Conservation (phyloP, 306 rosid genomes). For the Hylodesmum podocarpum region DNA sequence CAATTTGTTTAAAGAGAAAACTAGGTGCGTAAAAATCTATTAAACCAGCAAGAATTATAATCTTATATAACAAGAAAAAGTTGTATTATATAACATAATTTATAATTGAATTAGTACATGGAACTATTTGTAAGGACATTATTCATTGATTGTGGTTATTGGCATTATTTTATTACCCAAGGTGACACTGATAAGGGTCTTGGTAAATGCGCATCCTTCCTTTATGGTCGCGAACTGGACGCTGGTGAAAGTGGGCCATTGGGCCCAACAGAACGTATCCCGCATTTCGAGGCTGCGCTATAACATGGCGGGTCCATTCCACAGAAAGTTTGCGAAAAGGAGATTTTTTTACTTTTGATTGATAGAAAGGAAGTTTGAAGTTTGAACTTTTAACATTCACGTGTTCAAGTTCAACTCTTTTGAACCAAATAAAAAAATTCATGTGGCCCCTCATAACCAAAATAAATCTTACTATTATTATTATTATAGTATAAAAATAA, state of each 20-base stretch:
- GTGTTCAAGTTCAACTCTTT: too few species aligned
- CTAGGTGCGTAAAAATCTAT: too few species aligned
- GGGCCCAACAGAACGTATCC: background rate
- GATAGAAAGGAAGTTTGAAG: background rate
- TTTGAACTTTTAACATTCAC: too few species aligned
- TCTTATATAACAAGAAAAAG: too few species aligned
- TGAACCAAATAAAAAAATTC: background rate
- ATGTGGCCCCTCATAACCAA: too few species aligned
- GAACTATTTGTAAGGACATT: too few species aligned
- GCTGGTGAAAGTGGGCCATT: background rate
- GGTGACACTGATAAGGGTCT: background rate
- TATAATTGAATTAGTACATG: too few species aligned
- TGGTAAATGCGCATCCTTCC: background rate
- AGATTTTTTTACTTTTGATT: background rate
- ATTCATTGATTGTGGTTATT: background rate
- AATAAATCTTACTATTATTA: too few species aligned
- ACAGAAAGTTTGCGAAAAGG: background rate
- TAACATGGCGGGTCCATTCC: background rate
- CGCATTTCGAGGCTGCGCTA: background rate
- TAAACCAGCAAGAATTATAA: too few species aligned
- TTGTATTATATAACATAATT: too few species aligned
- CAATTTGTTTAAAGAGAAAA: too few species aligned
- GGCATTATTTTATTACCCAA: background rate
- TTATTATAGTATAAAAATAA: too few species aligned
- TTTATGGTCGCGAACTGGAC: background rate